Evolutionary conservation across 257 asterid genomes (phyloP), one percentile per base, ranked within the genome.

Genomic region (Nemophila menziesii): DNA sequence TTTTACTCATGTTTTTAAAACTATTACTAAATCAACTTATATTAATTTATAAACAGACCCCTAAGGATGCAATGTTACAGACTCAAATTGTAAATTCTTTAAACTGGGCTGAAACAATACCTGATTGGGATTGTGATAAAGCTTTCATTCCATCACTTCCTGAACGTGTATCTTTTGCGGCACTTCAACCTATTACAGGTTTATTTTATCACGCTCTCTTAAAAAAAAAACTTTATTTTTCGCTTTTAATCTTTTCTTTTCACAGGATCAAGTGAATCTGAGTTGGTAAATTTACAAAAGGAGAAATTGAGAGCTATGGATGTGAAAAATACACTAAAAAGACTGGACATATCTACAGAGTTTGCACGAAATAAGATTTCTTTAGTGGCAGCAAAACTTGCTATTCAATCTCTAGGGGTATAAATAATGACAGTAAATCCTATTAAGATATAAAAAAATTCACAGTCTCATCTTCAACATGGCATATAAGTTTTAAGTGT

Each of bases 101-200:
- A 22, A 21, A 47, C 34, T 84, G 95, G 95, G 86, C 86, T 8
- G 84, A 80, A 61, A 84, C 61, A 59, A 62, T 69, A 41, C 59
- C 54, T 29, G 14, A 51, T 5, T 54, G 66, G 54, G 87, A 75
- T 43, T 64, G 58, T 36, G 54, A 37, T 19, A 37, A 51, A 40
- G 69, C 68, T 55, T 80, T 70, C 57, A 33, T 84, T 63, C 95
- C 92, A 15, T 52, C 78, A 48, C 53, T 58, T 3, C 61, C 79
- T 26, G 93, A 80, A 63, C 82, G 74, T 44, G 60, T 80, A 51
- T 85, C 92, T 51, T 85, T 80, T 64, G 78, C 80, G 24, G 95
- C 82, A 10, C 62, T 78, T 40, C 92, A 85, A 64, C 78, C 80
- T 41, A 62, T 75, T 51, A 75, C 93, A 44, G 93, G 93, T 85